Evolutionary conservation across 208 protist species (phyloP), one percentile per base, ranked within the genome.

Genomic region (Naegleria lovaniensis): DNA sequence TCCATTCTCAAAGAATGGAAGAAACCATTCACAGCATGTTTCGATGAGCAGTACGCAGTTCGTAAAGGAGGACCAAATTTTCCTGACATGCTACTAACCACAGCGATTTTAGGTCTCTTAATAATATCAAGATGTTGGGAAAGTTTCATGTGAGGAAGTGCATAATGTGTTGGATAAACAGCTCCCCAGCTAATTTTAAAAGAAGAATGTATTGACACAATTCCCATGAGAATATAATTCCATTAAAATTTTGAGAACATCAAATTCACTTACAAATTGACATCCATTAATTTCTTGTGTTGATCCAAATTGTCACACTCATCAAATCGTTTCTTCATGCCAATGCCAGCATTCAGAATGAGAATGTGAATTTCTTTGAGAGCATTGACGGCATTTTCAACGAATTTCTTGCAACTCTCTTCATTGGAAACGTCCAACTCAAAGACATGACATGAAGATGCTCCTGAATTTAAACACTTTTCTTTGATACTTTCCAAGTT

Each of bases 301-400:
- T 41, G 5, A 33, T 33, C 25, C 22, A 86, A 86, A 86, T 86
- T 33, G 9, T 15, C 6, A 43, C 5, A 51, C 25, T 86, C 83
- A 51, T 86, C 39, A 48, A 86, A 86, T 86, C 40, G 41, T 22
- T 33, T 38, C 6, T 51, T n/a, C 39, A 38, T 33, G n/a, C 39
- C 36, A 29, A 86, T 33, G 13, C 83, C 83, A 51, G 83, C 83
- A n/a, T 86, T 86, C 19, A 86, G n/a, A n/a, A 86, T 51, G 13
- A 86, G 48, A 48, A 86, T 86, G 48, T 86, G n/a, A 86, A 86
- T 86, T 79, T 79, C 67, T 33, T 79, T 79, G n/a, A 51, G 48
- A n/a, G 16, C 33, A 13, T 48, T 6, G 6, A 86, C 9, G 13
- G 83, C n/a, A 29, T 86, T 7, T 13, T 48, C 38, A 51, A 86